Conservation (phyloP, 768 basidiomycete genomes). For the Auricularia auricula-judae region DNA sequence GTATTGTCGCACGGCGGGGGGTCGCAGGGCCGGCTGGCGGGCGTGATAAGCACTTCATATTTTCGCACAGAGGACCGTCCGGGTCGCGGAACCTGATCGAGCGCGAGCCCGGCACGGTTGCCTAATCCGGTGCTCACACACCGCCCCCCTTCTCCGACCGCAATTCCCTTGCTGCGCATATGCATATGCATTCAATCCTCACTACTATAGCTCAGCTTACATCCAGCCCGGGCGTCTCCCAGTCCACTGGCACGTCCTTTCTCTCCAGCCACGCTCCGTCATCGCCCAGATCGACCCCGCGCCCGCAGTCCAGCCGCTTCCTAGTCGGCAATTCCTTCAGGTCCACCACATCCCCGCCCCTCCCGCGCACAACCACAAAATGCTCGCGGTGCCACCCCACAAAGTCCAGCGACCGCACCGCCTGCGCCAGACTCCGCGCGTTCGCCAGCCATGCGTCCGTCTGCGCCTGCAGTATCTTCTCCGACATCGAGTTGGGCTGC, state of each 20-base stretch:
- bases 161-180: background rate
- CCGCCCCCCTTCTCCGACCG: background rate
- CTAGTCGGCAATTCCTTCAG: constrained; percentile 51
- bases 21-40: background rate
- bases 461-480: constrained; percentile 47
- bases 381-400: constrained; percentile 68
- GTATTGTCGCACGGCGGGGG: background rate
- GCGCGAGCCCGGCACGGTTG: too few relatives aligned
- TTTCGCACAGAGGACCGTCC: too few relatives aligned
- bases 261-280: constrained; percentile 58
- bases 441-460: constrained; percentile 44
- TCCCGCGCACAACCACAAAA: constrained; percentile 44
- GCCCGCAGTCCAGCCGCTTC: constrained; percentile 49
- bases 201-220: background rate
- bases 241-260: constrained; percentile 69
- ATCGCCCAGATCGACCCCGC: constrained; percentile 53
- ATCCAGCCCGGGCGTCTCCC: constrained; percentile 47
- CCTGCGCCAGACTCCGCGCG: constrained; percentile 38
- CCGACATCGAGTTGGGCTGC: constrained; percentile 37
- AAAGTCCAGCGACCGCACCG: constrained; percentile 47
- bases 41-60: too few relatives aligned
- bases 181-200: background rate
- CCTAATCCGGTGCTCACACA: too few relatives aligned
- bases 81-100: too few relatives aligned
- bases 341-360: constrained; percentile 20